Conservation (phyloP, 768 basidiomycete genomes). For the Ramaria rubella region DNA sequence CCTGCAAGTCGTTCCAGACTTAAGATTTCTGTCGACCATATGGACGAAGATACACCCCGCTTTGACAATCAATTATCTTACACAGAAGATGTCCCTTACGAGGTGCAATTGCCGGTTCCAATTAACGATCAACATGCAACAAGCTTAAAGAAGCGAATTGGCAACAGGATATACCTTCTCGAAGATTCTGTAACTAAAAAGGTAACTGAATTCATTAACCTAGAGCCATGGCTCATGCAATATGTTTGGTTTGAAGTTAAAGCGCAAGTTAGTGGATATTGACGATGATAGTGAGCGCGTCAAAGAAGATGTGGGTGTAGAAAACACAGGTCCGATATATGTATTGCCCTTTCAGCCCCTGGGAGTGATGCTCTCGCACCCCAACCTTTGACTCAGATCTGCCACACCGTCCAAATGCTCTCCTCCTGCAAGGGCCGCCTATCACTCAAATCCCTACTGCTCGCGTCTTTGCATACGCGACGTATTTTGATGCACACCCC, state of each 20-base stretch:
- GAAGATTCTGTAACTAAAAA: constrained; percentile 64
- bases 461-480: constrained; percentile 75
- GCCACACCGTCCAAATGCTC: constrained; percentile 50
- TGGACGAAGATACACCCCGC: constrained; percentile 9
- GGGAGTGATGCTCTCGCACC: constrained; percentile 1
- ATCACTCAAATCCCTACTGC: constrained; percentile 71
- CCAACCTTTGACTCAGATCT: constrained; percentile 12
- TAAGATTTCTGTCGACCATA: too few relatives aligned
- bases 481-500: constrained; percentile 67
- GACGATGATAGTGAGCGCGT: constrained; percentile 28
- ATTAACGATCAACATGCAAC: neutral
- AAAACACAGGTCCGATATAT: constrained; percentile 10
- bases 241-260: constrained; percentile 14
- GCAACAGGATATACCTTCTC: constrained; percentile 67
- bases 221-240: constrained; percentile 26
- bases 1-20: too few relatives aligned
- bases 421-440: constrained; percentile 66
- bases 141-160: constrained; percentile 41
- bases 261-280: constrained; percentile 46
- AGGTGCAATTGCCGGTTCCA: constrained; percentile 41
- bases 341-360: constrained; percentile 1
- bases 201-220: constrained; percentile 47
- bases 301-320: constrained; percentile 1
- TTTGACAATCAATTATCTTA: constrained; percentile 37
- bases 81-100: constrained; percentile 49